phyloP scores from a whole-genome alignment of 257 asterid genomes.

The Asclepias syriaca region DNA sequence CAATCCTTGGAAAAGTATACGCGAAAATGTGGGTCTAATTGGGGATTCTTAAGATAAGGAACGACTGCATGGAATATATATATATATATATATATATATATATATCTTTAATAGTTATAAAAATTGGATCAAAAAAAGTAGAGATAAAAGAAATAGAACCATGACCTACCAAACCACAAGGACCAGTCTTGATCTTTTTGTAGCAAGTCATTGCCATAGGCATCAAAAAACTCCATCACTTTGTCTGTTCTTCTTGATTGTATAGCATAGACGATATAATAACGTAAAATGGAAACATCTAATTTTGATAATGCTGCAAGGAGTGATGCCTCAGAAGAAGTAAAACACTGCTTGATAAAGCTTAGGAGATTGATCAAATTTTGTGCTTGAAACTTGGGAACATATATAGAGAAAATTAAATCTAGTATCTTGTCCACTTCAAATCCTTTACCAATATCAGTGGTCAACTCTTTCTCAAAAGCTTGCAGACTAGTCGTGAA shows the following conservation, averaged over 20 bases:
- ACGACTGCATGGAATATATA: conserved; percentile 51
- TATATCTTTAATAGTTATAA: conserved; percentile 3
- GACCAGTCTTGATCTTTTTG: conserved; percentile 67
- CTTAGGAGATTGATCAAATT: conserved; percentile 62
- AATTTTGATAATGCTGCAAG: conserved; percentile 44
- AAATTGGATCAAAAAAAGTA: background rate
- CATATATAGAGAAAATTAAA: conserved; percentile 67
- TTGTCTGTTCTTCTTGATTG: conserved; percentile 67
- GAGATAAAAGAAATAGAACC: background rate
- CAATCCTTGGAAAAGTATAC: conserved; percentile 81
- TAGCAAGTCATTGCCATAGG: conserved; percentile 61
- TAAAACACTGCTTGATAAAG: conserved; percentile 64
- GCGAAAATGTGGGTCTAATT: conserved; percentile 74
- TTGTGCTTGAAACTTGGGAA: conserved; percentile 71
- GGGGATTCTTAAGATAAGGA: conserved; percentile 78
- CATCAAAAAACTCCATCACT: conserved; percentile 64
- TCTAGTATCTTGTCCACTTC: conserved; percentile 79
- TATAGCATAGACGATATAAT: conserved; percentile 64
- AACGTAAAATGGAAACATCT: conserved; percentile 60
- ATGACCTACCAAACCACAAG: conserved; percentile 79
- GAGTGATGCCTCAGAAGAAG: conserved; percentile 45
- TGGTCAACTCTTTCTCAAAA: conserved; percentile 74
- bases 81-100: background rate
- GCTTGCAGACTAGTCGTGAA: conserved; percentile 70
- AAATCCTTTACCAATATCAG: conserved; percentile 80